Base-by-base conservation (phyloP, 345 rosid species). In the Melaleuca alternifolia region DNA sequence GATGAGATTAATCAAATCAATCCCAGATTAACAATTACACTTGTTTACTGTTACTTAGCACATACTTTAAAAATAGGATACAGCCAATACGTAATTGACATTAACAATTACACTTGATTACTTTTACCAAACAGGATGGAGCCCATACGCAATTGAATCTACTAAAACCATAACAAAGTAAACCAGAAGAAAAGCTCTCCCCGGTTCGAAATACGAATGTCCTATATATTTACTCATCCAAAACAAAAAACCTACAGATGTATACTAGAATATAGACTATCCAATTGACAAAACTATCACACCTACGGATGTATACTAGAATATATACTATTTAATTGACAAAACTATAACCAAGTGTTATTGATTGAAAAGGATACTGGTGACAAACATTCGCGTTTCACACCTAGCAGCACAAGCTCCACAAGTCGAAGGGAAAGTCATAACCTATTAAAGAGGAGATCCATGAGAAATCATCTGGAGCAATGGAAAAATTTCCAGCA, bases 351-450 rank as follows among this genome's bases (percentile, higher is more conserved):
- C 46, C 48, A 18, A 71, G 81, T 37, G 81, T 71, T 26, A 71
- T 71, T 5, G 48, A 59, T 83, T 16, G 30, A 82, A 21, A 91
- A 91, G 95, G 95, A 93, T 91, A 93, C 94, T 92, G 46, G 94
- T 93, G 75, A 92, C 90, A 46, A 90, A 93, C 95, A 93, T 93
- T 83, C 93, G 91, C 85, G 95, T 93, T 89, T 92, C 95, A 83
- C 93, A 91, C 11, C 75, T 86, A n/a, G 85, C 77, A 26, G 93
- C 50, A 90, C 95, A 93, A 51, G 88, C 71, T 85, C 94, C 95
- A 54, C 94, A 93, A 13, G 93, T 93, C 15, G 95, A 90, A 26
- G 95, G 94, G 88, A 93, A 93, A 83, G 92, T 91, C 95, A 93
- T 92, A 85, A 93, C 95, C 95, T 93, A 84, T 56, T 84, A 10